phyloP scores from a whole-genome alignment of 2,329 filamentous ascomycete genomes.

The Neurospora sp. region DNA sequence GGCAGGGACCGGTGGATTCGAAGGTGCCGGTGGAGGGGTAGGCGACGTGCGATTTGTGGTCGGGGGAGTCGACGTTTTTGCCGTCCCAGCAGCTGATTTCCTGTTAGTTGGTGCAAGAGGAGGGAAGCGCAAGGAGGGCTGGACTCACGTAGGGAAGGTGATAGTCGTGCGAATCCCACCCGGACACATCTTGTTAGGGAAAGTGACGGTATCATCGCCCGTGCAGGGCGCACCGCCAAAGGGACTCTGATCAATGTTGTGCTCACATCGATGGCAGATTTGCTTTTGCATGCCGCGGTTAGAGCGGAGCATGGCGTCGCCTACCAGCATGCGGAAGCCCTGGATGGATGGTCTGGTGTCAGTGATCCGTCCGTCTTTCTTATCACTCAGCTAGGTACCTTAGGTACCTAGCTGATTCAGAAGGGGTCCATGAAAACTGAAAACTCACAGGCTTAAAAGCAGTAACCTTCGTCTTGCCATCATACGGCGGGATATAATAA shows the following conservation, averaged over 20 bases:
- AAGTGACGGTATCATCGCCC: constrained; percentile 25
- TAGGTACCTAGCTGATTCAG: too few relatives aligned
- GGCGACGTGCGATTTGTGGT: constrained; percentile 32
- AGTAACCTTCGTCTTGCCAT: constrained; percentile 28
- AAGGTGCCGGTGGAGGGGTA: constrained; percentile 31
- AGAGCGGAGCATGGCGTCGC: constrained; percentile 18
- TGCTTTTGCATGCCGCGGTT: constrained; percentile 15
- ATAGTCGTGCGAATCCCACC: constrained; percentile 34
- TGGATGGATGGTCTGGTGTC: constrained; percentile 2
- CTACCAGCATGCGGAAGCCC: constrained; percentile 30
- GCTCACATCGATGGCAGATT: constrained; percentile 20
- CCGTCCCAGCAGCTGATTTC: constrained; percentile 41
- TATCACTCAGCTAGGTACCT: too few relatives aligned
- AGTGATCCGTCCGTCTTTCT: too few relatives aligned
- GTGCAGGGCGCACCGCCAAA: constrained; percentile 18
- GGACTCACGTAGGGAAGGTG: constrained; percentile 28
- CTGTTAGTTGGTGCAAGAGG: too few relatives aligned
- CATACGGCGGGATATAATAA: constrained; percentile 31
- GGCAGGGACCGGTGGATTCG: constrained; percentile 25
- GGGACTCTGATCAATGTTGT: constrained; percentile 14
- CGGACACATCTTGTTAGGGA: constrained; percentile 26
- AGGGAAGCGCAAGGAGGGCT: not conserved
- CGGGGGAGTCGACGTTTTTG: constrained; percentile 34
- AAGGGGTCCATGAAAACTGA: too few relatives aligned
- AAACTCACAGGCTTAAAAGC: constrained; percentile 27